Evolutionary conservation across 1,284 basidiomycete species (phyloP), one percentile per base, ranked within the genome.

Genomic region (Amylostereum chailletii): DNA sequence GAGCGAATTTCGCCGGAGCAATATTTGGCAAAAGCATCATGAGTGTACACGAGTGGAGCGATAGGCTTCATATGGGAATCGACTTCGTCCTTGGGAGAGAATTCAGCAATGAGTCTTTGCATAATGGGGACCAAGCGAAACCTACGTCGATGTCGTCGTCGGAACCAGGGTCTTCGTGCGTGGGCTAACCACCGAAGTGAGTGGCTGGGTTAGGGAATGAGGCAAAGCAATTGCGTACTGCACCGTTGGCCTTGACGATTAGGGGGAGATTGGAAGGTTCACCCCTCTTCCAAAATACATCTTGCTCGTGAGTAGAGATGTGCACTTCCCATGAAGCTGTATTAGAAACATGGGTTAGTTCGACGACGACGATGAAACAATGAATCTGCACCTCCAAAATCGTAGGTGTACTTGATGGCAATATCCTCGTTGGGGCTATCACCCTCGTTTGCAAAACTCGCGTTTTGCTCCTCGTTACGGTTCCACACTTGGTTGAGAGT

Each of bases 381-480:
- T 43, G 60, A 60, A 39, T 55, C 55, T 37, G 56, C 52, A 48
- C 54, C 38, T 10, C 60, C 57, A 5, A 61, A 55, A 36, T 66
- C 61, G 49, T 69, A 68, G 48, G 60, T 60, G 36, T 62, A 65
- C 39, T 60, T 55, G 49, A 69, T 61, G 0, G 53, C 65, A 6
- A 68, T 55, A 19, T 64, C 56, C 9, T 42, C 32, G 44, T 68
- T 67, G 5, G 34, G 34, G 49, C 64, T 68, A 36, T 55, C 54
- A 1, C 66, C 62, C 36, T 57, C 52, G 33, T 10, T 38, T n/a
- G 11, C 10, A 8, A 19, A 10, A 26, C 61, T 61, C 4, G 59
- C 52, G 42, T 68, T 67, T 32, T 55, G 29, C 34, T 46, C 45
- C 26, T 53, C 52, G 19, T 62, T 50, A 34, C 8, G 47, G 30